Conservation (phyloP, 441 rosid genomes). For the Jatropha multifida region DNA sequence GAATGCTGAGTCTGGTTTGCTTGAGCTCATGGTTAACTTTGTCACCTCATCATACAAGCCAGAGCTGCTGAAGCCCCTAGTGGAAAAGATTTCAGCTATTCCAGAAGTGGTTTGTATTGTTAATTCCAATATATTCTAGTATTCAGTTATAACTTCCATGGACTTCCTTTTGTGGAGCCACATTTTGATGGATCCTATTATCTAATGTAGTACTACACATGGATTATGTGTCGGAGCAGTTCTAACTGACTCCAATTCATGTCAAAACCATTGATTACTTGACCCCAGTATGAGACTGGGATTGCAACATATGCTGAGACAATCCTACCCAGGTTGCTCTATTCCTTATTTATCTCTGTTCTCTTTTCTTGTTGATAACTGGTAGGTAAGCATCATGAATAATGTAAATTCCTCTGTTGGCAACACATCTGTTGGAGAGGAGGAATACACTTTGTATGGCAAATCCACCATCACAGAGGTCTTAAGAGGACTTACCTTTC, state of each 20-base stretch:
- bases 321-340: neutral
- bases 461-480: conserved; percentile 69
- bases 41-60: conserved; percentile 86
- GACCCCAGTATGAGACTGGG: neutral
- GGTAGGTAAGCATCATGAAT: conserved; percentile 78
- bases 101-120: conserved; percentile 78
- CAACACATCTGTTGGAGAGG: conserved; percentile 86
- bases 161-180: neutral
- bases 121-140: conserved; percentile 18
- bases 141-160: neutral
- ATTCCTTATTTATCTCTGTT: neutral
- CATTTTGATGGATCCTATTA: neutral
- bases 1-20: conserved; percentile 59
- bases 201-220: neutral
- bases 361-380: conserved; percentile 17
- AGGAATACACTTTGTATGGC: conserved; percentile 76
- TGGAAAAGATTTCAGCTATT: conserved; percentile 66
- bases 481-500: conserved; percentile 80
- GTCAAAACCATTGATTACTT: neutral
- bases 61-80: conserved; percentile 76
- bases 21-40: conserved; percentile 90
- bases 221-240: neutral
- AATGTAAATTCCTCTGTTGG: conserved; percentile 90
- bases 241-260: conserved; percentile 1
- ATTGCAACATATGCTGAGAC: neutral